Percentiles rank a stretch among this genome's conserved stretches.
phyloP scores from a whole-genome alignment of 2,329 filamentous ascomycete species.

The Calonectria ilicicola region DNA sequence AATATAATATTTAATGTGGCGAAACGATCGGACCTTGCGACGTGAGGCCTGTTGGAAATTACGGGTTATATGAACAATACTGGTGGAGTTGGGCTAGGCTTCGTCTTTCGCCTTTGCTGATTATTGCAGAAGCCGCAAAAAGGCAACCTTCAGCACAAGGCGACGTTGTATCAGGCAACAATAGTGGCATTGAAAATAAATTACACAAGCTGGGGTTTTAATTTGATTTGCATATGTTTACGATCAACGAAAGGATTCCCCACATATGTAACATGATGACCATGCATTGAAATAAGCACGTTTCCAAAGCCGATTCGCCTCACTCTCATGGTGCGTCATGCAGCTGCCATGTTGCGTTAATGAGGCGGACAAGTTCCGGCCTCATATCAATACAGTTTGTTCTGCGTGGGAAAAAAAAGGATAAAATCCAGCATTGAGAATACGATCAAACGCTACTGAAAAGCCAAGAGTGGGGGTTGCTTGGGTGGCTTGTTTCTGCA shows the following conservation, averaged over 20 bases:
- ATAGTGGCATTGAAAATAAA: neutral
- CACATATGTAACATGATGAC: too few species aligned
- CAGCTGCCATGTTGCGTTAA: neutral
- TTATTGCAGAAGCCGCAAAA: too few species aligned
- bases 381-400: too few species aligned
- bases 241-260: too few species aligned
- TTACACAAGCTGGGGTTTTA: neutral
- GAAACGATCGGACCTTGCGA: neutral
- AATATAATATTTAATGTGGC: neutral
- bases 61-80: neutral
- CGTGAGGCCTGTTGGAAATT: neutral
- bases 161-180: neutral
- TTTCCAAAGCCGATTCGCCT: neutral
- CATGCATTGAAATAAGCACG: neutral
- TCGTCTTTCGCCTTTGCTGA: too few species aligned
- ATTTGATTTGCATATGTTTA: too few species aligned
- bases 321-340: neutral
- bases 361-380: too few species aligned
- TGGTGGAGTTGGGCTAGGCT: neutral
- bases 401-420: too few species aligned
- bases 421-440: too few species aligned
- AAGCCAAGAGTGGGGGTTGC: too few species aligned
- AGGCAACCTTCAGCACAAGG: neutral
- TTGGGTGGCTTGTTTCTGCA: too few species aligned
- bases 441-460: too few species aligned